Percentiles rank a stretch among this genome's conserved stretches.
Conservation (phyloP, 768 basidiomycete genomes). For the Tephrocybe sp. region DNA sequence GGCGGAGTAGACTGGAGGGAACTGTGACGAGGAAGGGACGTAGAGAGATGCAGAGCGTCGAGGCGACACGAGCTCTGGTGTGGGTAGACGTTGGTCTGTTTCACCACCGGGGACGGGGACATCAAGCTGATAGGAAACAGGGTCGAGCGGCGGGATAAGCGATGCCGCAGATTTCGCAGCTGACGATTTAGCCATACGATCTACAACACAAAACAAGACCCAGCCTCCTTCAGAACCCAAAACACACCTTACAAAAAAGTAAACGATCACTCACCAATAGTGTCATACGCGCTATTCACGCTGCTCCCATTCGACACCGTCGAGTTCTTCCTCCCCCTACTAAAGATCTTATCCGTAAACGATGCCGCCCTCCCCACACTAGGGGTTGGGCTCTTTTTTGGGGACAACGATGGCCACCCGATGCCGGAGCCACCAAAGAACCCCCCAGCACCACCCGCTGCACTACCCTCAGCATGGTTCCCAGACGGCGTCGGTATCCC, state of each 20-base stretch:
- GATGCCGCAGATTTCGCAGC: constrained; percentile 17
- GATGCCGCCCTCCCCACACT: constrained; percentile 49
- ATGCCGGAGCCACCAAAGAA: constrained; percentile 27
- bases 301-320: constrained; percentile 31
- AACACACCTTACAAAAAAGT: neutral
- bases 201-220: neutral
- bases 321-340: constrained; percentile 52
- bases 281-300: constrained; percentile 27
- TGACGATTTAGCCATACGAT: constrained; percentile 17
- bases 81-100: constrained; percentile 11
- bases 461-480: constrained; percentile 19
- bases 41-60: constrained; percentile 20
- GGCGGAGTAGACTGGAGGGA: constrained; percentile 16
- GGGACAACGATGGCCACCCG: constrained; percentile 46
- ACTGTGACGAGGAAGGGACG: constrained; percentile 14
- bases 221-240: neutral
- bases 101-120: constrained; percentile 12
- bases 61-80: constrained; percentile 15
- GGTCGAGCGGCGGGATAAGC: constrained; percentile 21
- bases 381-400: constrained; percentile 46
- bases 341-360: constrained; percentile 61
- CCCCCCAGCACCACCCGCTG: neutral
- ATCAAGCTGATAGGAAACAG: constrained; percentile 18
- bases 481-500: constrained; percentile 59
- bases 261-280: constrained; percentile 35